Percentiles rank a stretch among this genome's conserved stretches.
Conservation (phyloP, 208 protist species). For the Trichomonas tenax region DNA sequence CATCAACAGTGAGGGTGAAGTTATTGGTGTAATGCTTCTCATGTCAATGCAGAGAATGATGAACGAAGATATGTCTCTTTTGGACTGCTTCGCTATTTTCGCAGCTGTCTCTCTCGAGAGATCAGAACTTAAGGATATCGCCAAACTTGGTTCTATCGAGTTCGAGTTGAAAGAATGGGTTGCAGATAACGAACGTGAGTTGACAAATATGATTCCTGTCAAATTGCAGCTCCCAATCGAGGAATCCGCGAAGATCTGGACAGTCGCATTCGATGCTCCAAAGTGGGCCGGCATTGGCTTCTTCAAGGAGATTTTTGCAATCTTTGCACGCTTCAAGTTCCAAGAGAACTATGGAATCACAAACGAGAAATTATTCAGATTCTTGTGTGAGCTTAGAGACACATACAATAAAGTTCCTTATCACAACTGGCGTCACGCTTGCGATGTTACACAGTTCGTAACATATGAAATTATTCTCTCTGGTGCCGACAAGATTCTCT, state of each 20-base stretch:
- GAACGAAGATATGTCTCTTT: background rate
- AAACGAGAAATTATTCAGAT: background rate
- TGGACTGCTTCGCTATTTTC: background rate
- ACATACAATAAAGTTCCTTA: constrained; percentile 46
- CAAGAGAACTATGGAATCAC: constrained; percentile 14
- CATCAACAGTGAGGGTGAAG: background rate
- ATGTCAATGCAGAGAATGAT: background rate
- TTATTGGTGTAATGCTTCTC: background rate
- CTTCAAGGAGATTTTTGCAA: background rate
- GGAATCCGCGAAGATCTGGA: background rate
- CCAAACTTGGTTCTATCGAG: background rate
- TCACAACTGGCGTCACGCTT: constrained; percentile 52
- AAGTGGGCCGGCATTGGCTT: background rate
- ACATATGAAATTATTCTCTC: constrained; percentile 32
- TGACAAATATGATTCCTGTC: background rate
- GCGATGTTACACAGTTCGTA: constrained; percentile 52
- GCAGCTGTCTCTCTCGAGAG: background rate
- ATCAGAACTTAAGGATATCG: background rate
- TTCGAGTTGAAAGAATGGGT: background rate
- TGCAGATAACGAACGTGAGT: background rate
- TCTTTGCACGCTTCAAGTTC: constrained; percentile 25
- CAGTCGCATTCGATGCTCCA: background rate
- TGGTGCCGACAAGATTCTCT: constrained; percentile 49
- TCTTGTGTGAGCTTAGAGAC: constrained; percentile 6
- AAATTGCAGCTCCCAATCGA: background rate